These are phyloP conservation scores for Fraxinus floribunda DNA, from an alignment of 305 asterid genomes.

Conservation along the genomic window DNA sequence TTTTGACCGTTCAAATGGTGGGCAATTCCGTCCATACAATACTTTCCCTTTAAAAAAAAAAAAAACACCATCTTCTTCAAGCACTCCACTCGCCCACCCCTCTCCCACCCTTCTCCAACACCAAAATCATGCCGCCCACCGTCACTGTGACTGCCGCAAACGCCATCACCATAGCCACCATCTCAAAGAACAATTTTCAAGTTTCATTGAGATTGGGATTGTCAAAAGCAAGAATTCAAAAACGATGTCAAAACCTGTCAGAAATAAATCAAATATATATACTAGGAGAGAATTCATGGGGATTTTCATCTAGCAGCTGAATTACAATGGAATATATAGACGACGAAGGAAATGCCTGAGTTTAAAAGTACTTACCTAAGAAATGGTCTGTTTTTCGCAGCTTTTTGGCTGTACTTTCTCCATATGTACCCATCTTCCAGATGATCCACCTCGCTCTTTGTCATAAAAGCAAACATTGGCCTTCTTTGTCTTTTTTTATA, in stretches of 20 bases:
- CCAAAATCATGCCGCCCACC: too few species aligned
- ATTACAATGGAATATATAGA: neutral
- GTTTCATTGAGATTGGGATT: too few species aligned
- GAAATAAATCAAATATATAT: conserved; percentile 4
- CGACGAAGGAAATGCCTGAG: neutral
- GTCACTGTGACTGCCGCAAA: too few species aligned
- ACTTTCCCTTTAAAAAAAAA: too few species aligned
- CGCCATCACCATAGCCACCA: too few species aligned
- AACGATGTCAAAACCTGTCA: neutral
- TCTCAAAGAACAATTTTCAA: too few species aligned
- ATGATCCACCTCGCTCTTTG: conserved; percentile 76
- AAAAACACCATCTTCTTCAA: too few species aligned
- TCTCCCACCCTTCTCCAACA: too few species aligned
- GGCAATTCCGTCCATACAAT: too few species aligned
- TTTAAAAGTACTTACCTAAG: conserved; percentile 53
- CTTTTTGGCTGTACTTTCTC: conserved; percentile 84
- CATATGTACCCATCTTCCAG: conserved; percentile 80
- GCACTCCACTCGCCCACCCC: too few species aligned
- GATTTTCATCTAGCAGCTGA: neutral
- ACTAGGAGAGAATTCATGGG: neutral
- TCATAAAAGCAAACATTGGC: conserved; percentile 77
- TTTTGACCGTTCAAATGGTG: too few species aligned
- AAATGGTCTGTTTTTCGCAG: conserved; percentile 70
- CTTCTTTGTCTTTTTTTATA: conserved; percentile 55
- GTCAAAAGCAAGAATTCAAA: neutral